Percentiles rank a stretch among this genome's conserved stretches.
Evolutionary conservation across 148 eudicot species (phyloP).

Genomic region (Bassia scoparia): DNA sequence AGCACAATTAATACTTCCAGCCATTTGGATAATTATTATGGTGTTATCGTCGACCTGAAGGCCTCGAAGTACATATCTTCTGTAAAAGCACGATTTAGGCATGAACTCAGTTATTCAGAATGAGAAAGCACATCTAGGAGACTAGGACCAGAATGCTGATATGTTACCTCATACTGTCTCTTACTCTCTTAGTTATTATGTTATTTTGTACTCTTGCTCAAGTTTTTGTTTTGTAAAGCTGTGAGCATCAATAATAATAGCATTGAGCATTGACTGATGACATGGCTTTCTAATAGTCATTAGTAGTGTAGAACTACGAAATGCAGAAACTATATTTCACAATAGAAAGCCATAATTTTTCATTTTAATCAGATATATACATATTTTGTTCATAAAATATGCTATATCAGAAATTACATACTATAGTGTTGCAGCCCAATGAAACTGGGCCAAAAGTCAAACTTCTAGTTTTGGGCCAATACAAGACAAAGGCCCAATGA

Average conservation of each 20-base stretch:
- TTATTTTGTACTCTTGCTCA: background rate
- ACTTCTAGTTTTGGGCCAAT: too few species aligned
- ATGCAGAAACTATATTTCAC: background rate
- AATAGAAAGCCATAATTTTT: background rate
- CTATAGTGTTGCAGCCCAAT: too few species aligned
- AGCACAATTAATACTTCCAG: background rate
- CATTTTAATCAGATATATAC: background rate
- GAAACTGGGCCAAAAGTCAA: too few species aligned
- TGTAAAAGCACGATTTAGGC: conserved; percentile 24
- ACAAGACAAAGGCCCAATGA: too few species aligned
- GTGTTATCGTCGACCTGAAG: conserved; percentile 22
- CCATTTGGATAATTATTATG: conserved; percentile 14
- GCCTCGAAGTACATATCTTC: conserved; percentile 23
- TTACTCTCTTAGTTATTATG: background rate
- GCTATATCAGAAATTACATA: too few species aligned
- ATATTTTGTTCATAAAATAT: background rate
- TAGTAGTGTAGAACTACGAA: background rate
- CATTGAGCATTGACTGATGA: too few species aligned
- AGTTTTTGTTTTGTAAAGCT: too few species aligned
- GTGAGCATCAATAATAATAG: too few species aligned
- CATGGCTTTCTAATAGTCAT: background rate
- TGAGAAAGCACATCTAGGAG: background rate
- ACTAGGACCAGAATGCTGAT: background rate
- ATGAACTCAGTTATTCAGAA: conserved; percentile 16
- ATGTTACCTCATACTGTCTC: too few species aligned